A percentile compares a stretch with the other conserved stretches of the same genome.
These are phyloP conservation scores for Mortierella sp. DNA, from an alignment of 371 early-diverging fungal genomes.

Conservation along the genomic window DNA sequence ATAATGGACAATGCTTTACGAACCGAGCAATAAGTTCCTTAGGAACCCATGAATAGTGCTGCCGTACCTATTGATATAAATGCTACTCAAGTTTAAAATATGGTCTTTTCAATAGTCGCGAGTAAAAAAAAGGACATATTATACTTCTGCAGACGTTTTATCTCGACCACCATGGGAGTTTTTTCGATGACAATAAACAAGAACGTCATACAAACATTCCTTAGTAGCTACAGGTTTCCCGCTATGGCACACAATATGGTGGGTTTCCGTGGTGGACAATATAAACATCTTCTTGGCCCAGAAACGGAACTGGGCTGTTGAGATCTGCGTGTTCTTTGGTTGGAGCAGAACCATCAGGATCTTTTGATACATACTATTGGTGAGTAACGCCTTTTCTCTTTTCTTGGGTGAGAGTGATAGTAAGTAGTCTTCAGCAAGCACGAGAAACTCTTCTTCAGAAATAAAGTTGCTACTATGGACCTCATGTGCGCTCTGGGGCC, in stretches of 20 bases:
- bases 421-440: constrained; percentile 60
- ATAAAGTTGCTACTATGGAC: constrained; percentile 39
- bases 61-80: constrained; percentile 59
- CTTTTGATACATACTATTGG: constrained; percentile 63
- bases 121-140: no score
- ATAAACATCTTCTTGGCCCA: constrained; percentile 78
- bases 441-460: constrained; percentile 34
- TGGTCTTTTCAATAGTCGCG: background rate
- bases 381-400: constrained; percentile 72
- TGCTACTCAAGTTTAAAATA: background rate
- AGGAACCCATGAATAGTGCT: constrained; percentile 70
- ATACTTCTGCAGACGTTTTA: constrained; percentile 73
- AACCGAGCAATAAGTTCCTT: constrained; percentile 72
- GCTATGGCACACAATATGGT: constrained; percentile 64
- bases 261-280: constrained; percentile 53
- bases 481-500: constrained; percentile 33
- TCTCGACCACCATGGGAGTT: constrained; percentile 75
- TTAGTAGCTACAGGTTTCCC: constrained; percentile 71
- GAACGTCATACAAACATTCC: constrained; percentile 68
- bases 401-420: constrained; percentile 68
- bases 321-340: constrained; percentile 70
- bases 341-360: constrained; percentile 69
- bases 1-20: constrained; percentile 69
- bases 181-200: constrained; percentile 68
- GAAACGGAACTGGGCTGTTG: constrained; percentile 75